Base-by-base conservation (phyloP, 2,329 filamentous ascomycete species). In the Pseudogymnoascus pannorum region DNA sequence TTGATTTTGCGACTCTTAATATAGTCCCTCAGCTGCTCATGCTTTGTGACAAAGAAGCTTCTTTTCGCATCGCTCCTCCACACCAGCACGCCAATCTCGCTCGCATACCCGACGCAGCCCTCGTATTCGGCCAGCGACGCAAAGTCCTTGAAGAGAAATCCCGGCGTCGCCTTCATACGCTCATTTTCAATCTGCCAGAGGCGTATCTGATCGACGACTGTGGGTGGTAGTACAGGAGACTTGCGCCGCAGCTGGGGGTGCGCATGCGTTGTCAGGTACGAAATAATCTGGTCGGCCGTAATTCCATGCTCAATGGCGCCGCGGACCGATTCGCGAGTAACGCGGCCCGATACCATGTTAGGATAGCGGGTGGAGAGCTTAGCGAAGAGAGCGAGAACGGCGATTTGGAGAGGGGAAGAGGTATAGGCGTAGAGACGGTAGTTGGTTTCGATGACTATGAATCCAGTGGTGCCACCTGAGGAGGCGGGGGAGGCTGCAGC, bases 181-280 rank as follows among this genome's bases (percentile, higher is more conserved):
- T 99, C 94, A 66, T 93, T 92, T 75, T 99, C 94, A 59, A 97
- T 86, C 77, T 99, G 93, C 94, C 94, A 99, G 18, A 99, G 84
- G 2, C 92, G 84, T 69, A 99, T 97, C 78, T 99, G 94, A 75
- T 99, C 94, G 65, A 97, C 91, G 14, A 99, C 94, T 0, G 95
- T 97, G 0, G 94, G 92, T 1, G 95, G 94, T 1, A 99, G 81
- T 14, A 96, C 84, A 1, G 92, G 89, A 1, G 75, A 70, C 64
- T 80, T 80, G 69, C 82, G 82, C 64, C 82, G 87, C 84, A 99
- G 91, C 74, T 97, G 91, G 48, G 95, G 92, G 76, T 99, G 94
- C 0, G 94, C 94, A 75, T 99, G 93, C 3, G 90, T 88, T 6
- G 88, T 86, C 1, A 99, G 85, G 76, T 97, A 99, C 16, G 88